phyloP scores from a whole-genome alignment of 1,139 yeast genomes.

The Yamadazyma dushanensis region DNA sequence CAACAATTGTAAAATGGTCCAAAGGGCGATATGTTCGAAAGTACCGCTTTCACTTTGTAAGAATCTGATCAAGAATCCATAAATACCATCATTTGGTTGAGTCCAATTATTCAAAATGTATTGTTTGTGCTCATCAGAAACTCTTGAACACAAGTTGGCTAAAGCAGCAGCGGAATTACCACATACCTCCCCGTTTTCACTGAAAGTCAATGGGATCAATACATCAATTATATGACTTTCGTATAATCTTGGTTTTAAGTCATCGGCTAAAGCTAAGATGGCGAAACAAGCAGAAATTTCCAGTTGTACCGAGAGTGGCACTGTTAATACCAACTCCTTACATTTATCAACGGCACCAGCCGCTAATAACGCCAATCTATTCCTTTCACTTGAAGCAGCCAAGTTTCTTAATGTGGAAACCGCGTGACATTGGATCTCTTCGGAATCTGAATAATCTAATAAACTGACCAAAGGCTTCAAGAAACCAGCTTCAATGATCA shows the following conservation, averaged over 20 bases:
- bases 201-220: slow-evolving; percentile 84
- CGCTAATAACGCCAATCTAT: slow-evolving; percentile 85
- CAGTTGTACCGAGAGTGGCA: slow-evolving; percentile 88
- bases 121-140: slow-evolving; percentile 66
- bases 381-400: slow-evolving; percentile 94
- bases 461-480: slow-evolving; percentile 84
- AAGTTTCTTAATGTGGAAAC: slow-evolving; percentile 92
- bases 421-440: slow-evolving; percentile 97
- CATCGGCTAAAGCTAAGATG: slow-evolving; percentile 93
- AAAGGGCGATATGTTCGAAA: slow-evolving; percentile 94
- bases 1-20: slow-evolving; percentile 92
- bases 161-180: slow-evolving; percentile 98
- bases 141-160: slow-evolving; percentile 92
- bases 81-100: slow-evolving; percentile 80
- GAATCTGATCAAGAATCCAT: slow-evolving; percentile 79
- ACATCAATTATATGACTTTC: slow-evolving; percentile 86
- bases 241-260: slow-evolving; percentile 80
- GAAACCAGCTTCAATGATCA: slow-evolving; percentile 95
- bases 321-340: slow-evolving; percentile 78
- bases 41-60: slow-evolving; percentile 88
- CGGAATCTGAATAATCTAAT: slow-evolving; percentile 82
- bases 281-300: slow-evolving; percentile 98
- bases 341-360: slow-evolving; percentile 97
- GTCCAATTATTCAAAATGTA: slow-evolving; percentile 81
- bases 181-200: slow-evolving; percentile 90